phyloP scores from a whole-genome alignment of 129 eudicot species.

The Flaveria brownii region DNA sequence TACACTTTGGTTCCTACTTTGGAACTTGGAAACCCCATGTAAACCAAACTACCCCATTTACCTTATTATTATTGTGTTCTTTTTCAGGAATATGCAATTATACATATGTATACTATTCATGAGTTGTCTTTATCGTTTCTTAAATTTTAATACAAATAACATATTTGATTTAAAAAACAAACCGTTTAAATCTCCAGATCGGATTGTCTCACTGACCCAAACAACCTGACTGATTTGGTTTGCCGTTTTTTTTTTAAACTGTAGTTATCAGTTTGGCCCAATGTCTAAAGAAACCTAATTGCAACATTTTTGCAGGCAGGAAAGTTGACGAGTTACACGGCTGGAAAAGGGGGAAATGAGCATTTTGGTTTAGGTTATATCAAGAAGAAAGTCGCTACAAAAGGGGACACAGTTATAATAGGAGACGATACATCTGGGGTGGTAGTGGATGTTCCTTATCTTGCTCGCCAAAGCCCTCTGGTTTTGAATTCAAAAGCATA shows the following conservation, averaged over 20 bases:
- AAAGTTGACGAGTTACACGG: conserved; percentile 68
- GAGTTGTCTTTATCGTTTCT: not conserved
- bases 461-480: conserved; percentile 48
- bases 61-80: too few relatives aligned
- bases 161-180: not conserved
- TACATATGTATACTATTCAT: not conserved
- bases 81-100: not conserved
- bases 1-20: too few relatives aligned
- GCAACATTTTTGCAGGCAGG: conserved; percentile 57
- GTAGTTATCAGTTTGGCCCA: not conserved
- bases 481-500: conserved; percentile 35
- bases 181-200: not conserved
- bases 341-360: conserved; percentile 44
- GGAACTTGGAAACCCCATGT: too few relatives aligned
- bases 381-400: conserved; percentile 60
- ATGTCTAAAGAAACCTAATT: not conserved
- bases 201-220: not conserved
- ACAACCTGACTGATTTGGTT: not conserved
- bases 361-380: conserved; percentile 89
- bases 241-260: too few relatives aligned
- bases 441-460: conserved; percentile 66
- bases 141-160: not conserved
- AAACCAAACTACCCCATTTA: too few relatives aligned
- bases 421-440: conserved; percentile 51
- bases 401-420: conserved; percentile 55